Conservation (phyloP, 345 rosid genomes). For the Microthlaspi erraticum region DNA sequence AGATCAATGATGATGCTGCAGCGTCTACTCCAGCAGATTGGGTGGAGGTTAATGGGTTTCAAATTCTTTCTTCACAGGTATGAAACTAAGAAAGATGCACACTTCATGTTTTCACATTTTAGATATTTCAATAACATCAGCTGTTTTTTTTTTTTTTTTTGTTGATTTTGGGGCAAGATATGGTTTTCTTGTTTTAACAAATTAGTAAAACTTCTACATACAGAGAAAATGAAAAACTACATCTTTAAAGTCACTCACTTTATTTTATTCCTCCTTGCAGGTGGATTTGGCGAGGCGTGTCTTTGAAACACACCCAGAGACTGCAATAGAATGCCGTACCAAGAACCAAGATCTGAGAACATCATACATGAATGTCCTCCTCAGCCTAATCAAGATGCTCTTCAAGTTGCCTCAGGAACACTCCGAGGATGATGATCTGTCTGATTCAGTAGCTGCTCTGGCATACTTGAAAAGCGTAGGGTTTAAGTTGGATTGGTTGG, state of each 20-base stretch:
- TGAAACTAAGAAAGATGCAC: background rate
- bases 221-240: too few species aligned
- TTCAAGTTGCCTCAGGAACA: background rate
- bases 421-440: background rate
- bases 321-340: background rate
- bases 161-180: too few species aligned
- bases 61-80: conserved; percentile 9
- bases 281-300: too few species aligned
- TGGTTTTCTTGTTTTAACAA: too few species aligned
- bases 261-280: too few species aligned
- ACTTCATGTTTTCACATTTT: too few species aligned
- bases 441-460: background rate
- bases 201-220: too few species aligned
- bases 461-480: background rate
- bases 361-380: conserved; percentile 27
- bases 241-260: too few species aligned
- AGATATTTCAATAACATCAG: too few species aligned
- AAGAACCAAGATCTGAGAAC: conserved; percentile 3
- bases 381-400: conserved; percentile 2
- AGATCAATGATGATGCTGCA: background rate
- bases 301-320: conserved; percentile 5
- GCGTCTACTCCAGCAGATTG: too few species aligned
- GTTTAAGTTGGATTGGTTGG: conserved; percentile 24
- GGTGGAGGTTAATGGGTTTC: background rate
- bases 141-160: too few species aligned